Conservation (phyloP, 768 basidiomycete species). For the Podaxis sp. region DNA sequence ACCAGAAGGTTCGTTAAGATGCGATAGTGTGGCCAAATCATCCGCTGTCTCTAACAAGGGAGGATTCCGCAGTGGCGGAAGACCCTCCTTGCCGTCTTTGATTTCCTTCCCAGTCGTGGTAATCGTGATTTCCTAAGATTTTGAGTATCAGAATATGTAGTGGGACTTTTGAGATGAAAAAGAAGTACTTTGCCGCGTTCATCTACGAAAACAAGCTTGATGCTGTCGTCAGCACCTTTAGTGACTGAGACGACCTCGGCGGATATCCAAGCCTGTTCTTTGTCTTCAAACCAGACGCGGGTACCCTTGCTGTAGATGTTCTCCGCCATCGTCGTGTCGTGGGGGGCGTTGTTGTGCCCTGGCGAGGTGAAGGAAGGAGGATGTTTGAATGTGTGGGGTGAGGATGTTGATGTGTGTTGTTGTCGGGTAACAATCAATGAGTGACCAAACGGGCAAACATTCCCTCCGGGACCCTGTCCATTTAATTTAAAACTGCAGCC, state of each 20-base stretch:
- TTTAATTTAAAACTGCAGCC: too few species aligned
- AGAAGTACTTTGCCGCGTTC: conserved; percentile 83
- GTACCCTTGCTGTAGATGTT: conserved; percentile 91
- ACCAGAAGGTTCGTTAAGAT: conserved; percentile 98
- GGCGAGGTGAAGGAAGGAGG: conserved; percentile 24
- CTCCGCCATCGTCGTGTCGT: conserved; percentile 64
- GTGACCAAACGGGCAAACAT: conserved; percentile 1
- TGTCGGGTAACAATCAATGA: conserved; percentile 11
- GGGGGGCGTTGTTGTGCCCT: conserved; percentile 27
- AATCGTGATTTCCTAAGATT: conserved; percentile 67
- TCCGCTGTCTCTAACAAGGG: conserved; percentile 95
- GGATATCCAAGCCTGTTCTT: conserved; percentile 92
- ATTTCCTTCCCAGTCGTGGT: conserved; percentile 80
- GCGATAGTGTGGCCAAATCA: conserved; percentile 95
- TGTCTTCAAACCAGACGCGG: conserved; percentile 91
- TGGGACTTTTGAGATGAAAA: conserved; percentile 15
- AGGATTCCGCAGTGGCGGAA: conserved; percentile 95
- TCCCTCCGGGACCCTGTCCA: too few species aligned
- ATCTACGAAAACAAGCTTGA: conserved; percentile 84
- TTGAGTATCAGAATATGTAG: conserved; percentile 12
- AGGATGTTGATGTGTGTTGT: conserved; percentile 18
- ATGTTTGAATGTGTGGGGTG: conserved; percentile 13
- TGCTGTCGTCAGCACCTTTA: conserved; percentile 65
- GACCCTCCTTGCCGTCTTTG: conserved; percentile 71
- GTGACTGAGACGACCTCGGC: conserved; percentile 73